These are phyloP conservation scores for Quercus suber DNA, from an alignment of 306 rosid genomes.

Conservation along the genomic window DNA sequence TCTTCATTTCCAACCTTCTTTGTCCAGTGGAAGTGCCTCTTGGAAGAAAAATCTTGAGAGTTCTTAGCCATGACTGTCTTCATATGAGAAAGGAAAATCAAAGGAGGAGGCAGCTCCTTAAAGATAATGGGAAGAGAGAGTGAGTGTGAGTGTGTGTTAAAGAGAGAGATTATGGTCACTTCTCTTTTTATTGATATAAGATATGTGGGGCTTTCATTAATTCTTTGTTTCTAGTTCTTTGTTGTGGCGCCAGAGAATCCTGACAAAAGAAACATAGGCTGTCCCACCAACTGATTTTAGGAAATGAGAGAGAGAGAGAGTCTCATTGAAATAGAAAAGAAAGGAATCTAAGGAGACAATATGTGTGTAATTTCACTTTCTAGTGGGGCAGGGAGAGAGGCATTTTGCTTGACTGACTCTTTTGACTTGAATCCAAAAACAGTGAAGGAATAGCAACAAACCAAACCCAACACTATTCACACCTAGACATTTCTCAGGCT, in stretches of 20 bases:
- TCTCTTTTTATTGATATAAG: slow-evolving; percentile 35
- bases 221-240: slow-evolving; percentile 45
- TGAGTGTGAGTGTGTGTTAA: slow-evolving; percentile 18
- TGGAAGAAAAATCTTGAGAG: slow-evolving; percentile 72
- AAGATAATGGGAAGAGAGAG: slow-evolving; percentile 29
- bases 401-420: slow-evolving; percentile 58
- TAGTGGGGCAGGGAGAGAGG: slow-evolving; percentile 50
- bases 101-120: slow-evolving; percentile 21
- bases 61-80: slow-evolving; percentile 54
- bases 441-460: slow-evolving; percentile 4
- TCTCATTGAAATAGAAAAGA: slow-evolving; percentile 45
- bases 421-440: slow-evolving; percentile 64
- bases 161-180: slow-evolving; percentile 25
- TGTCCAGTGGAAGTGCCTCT: slow-evolving; percentile 95
- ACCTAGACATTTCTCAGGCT: slow-evolving; percentile 24
- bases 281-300: slow-evolving; percentile 82
- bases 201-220: slow-evolving; percentile 34
- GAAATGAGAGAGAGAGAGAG: slow-evolving; percentile 50
- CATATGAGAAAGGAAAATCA: slow-evolving; percentile 38
- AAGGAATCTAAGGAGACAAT: slow-evolving; percentile 89
- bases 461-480: slow-evolving; percentile 7
- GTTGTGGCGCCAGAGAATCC: slow-evolving; percentile 68
- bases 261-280: slow-evolving; percentile 84
- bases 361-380: slow-evolving; percentile 79
- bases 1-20: slow-evolving; percentile 85